Conservation (phyloP, 257 asterid genomes). For the Plantago elongata region DNA sequence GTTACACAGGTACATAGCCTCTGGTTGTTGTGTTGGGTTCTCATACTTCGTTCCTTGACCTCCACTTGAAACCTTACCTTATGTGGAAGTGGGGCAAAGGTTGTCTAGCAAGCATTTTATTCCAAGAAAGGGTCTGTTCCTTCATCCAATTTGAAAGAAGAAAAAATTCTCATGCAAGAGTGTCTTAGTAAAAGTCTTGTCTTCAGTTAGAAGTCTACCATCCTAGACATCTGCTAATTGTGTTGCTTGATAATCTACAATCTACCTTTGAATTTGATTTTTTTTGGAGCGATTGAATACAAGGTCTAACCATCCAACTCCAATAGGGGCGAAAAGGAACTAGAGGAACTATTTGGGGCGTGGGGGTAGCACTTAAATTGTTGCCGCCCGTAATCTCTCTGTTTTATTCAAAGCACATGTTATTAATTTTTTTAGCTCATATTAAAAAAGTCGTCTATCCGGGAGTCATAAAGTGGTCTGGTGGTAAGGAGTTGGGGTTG, state of each 20-base stretch:
- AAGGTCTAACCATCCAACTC: too few species aligned
- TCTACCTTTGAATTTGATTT: neutral
- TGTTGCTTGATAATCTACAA: neutral
- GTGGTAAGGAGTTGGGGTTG: too few species aligned
- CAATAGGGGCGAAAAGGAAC: neutral
- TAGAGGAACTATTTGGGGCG: neutral
- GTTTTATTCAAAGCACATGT: neutral
- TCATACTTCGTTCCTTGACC: neutral
- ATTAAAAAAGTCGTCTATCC: too few species aligned
- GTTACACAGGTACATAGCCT: constrained; percentile 68
- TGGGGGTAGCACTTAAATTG: neutral
- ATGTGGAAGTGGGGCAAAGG: neutral
- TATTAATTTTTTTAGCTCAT: neutral
- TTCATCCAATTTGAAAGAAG: neutral
- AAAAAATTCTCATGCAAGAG: neutral
- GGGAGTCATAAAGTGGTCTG: too few species aligned
- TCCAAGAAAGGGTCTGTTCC: neutral
- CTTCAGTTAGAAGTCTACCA: neutral
- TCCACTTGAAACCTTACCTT: neutral
- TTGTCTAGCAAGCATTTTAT: too few species aligned
- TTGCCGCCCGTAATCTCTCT: neutral
- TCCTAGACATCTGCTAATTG: neutral
- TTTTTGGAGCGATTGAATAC: neutral
- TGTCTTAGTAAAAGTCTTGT: neutral
- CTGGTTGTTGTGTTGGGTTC: neutral